phyloP scores from a whole-genome alignment of 805 yeast species.

The Saccharomycopsis fermentans region DNA sequence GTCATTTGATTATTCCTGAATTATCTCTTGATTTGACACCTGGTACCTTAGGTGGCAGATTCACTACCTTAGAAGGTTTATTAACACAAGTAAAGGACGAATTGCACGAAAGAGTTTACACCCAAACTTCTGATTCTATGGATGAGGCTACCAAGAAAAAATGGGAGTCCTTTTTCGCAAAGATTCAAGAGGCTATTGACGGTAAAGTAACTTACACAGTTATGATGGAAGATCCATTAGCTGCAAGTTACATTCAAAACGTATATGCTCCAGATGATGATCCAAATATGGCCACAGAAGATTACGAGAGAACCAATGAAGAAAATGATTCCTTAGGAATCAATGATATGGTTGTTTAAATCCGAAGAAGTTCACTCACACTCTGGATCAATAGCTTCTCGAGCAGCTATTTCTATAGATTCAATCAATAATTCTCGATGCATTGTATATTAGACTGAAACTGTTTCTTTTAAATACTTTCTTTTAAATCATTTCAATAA shows the following conservation, averaged over 20 bases:
- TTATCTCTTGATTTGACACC: conserved; percentile 82
- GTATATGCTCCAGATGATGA: conserved; percentile 98
- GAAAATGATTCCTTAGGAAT: conserved; percentile 92
- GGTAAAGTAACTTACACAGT: conserved; percentile 81
- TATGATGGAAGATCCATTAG: conserved; percentile 87
- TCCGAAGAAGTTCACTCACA: background rate
- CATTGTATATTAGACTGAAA: background rate
- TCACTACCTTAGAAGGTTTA: conserved; percentile 93
- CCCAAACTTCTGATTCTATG: conserved; percentile 88
- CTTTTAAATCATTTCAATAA: background rate
- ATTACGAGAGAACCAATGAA: conserved; percentile 77
- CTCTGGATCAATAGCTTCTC: background rate
- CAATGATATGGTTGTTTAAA: conserved; percentile 30
- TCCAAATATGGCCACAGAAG: conserved; percentile 90
- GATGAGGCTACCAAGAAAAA: conserved; percentile 61
- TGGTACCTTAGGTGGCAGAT: conserved; percentile 96
- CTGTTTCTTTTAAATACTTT: background rate
- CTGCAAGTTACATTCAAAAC: conserved; percentile 91
- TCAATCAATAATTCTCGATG: background rate
- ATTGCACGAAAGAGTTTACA: conserved; percentile 72
- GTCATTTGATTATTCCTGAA: conserved; percentile 80
- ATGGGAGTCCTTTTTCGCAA: conserved; percentile 74
- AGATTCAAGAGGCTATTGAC: conserved; percentile 64
- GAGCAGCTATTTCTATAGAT: background rate
- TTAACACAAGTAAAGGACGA: conserved; percentile 84